A percentile compares a stretch with the other conserved stretches of the same genome.
These are phyloP conservation scores for Coleophoma cylindrospora DNA, from an alignment of 2,329 filamentous ascomycete species.

Conservation along the genomic window DNA sequence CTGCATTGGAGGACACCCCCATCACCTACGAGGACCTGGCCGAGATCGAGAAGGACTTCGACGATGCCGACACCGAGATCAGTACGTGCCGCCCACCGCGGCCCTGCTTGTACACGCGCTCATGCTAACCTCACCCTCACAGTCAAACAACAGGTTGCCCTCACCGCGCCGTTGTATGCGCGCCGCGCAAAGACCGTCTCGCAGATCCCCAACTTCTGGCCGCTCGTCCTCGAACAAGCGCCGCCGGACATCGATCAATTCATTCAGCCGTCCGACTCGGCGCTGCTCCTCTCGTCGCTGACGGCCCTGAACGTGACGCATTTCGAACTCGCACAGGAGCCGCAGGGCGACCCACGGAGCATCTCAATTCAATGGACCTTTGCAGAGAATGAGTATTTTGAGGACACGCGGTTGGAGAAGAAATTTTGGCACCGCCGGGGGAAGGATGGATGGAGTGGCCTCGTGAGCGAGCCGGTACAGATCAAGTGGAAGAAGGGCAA, in stretches of 20 bases:
- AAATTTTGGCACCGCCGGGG: slow-evolving; percentile 80
- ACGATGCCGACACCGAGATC: slow-evolving; percentile 76
- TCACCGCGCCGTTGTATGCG: slow-evolving; percentile 67
- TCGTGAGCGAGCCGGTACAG: slow-evolving; percentile 83
- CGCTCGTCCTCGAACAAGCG: slow-evolving; percentile 84
- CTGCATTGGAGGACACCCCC: slow-evolving; percentile 33
- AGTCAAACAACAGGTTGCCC: slow-evolving; percentile 70
- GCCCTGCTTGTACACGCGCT: neutral
- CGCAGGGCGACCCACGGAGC: slow-evolving; percentile 72
- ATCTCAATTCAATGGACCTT: slow-evolving; percentile 76
- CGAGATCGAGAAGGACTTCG: slow-evolving; percentile 77
- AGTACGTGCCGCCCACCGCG: slow-evolving; percentile 47
- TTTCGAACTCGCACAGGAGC: slow-evolving; percentile 65
- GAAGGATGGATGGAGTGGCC: slow-evolving; percentile 64
- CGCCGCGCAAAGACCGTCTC: slow-evolving; percentile 67
- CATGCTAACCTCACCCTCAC: slow-evolving; percentile 12
- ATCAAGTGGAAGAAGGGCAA: slow-evolving; percentile 84
- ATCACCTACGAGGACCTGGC: slow-evolving; percentile 73
- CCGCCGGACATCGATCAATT: slow-evolving; percentile 83
- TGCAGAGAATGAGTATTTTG: slow-evolving; percentile 75
- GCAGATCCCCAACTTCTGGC: slow-evolving; percentile 86
- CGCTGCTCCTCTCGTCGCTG: slow-evolving; percentile 65
- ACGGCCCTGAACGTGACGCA: slow-evolving; percentile 67
- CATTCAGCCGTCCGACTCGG: slow-evolving; percentile 76
- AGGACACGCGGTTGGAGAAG: slow-evolving; percentile 77